Percentiles rank a stretch among this genome's conserved stretches.
Conservation (phyloP, 495 filamentous ascomycete genomes). For the Aspergillus funiculosus region DNA sequence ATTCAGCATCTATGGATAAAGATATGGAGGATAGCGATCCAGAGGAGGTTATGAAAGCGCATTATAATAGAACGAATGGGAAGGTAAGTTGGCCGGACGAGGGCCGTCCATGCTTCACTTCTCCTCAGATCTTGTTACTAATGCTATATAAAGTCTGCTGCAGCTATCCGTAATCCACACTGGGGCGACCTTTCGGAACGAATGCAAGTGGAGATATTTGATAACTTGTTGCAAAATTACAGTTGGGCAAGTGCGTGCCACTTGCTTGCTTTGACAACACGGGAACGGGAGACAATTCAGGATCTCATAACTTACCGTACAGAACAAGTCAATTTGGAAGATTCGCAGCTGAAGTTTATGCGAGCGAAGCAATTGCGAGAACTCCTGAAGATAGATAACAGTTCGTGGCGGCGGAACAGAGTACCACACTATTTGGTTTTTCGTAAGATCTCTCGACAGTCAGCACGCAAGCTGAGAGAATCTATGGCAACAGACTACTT, state of each 20-base stretch:
- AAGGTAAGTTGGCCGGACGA: slow-evolving; percentile 11
- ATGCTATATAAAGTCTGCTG: background rate
- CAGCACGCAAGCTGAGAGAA: slow-evolving; percentile 11
- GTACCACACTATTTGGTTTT: slow-evolving; percentile 24
- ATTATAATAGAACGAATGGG: background rate
- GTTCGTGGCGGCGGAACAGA: slow-evolving; percentile 9
- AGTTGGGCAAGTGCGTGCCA: slow-evolving; percentile 15
- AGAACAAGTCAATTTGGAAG: slow-evolving; percentile 26
- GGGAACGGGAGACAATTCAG: slow-evolving; percentile 18
- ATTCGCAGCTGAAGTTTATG: slow-evolving; percentile 26
- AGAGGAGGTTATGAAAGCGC: slow-evolving; percentile 11
- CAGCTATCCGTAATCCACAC: slow-evolving; percentile 2
- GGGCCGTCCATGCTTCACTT: background rate
- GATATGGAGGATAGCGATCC: slow-evolving; percentile 24
- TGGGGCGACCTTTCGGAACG: slow-evolving; percentile 30
- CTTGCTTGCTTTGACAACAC: slow-evolving; percentile 24
- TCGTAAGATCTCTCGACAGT: slow-evolving; percentile 16
- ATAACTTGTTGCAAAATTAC: slow-evolving; percentile 24
- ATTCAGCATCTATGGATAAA: slow-evolving; percentile 1
- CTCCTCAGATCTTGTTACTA: background rate
- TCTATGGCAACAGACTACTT: slow-evolving; percentile 16
- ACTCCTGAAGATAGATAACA: slow-evolving; percentile 30
- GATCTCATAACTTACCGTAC: slow-evolving; percentile 18
- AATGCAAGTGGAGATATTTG: slow-evolving; percentile 34
- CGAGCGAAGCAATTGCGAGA: slow-evolving; percentile 26